These are phyloP conservation scores for Iberis pinnata DNA, from an alignment of 345 rosid species.

Conservation along the genomic window DNA sequence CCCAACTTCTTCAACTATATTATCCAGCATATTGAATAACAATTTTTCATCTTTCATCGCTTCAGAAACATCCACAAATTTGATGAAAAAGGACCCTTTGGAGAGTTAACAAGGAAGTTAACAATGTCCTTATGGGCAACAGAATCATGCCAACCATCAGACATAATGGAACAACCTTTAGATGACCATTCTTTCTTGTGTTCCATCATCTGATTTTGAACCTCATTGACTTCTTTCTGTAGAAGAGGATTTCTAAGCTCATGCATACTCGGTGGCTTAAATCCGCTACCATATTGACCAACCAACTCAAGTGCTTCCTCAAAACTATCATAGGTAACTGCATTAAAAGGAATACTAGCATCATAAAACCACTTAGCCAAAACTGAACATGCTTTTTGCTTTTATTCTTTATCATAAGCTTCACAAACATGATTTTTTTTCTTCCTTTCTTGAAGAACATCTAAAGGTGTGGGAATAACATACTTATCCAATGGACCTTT, in stretches of 20 bases:
- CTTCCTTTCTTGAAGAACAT: neutral
- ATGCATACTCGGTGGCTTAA: constrained; percentile 6
- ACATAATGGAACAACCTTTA: neutral
- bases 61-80: neutral
- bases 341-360: neutral
- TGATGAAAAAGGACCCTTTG: neutral
- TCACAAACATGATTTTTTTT: neutral
- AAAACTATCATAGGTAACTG: neutral
- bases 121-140: neutral
- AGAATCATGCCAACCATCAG: neutral
- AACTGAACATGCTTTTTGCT: neutral
- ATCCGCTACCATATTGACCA: neutral
- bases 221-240: neutral
- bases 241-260: neutral
- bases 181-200: neutral
- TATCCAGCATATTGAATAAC: neutral
- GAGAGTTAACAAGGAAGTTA: neutral
- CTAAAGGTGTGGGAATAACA: neutral
- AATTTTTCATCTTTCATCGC: neutral
- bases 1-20: neutral
- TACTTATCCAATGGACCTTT: neutral
- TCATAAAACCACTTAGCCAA: neutral
- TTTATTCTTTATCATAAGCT: neutral
- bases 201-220: neutral
- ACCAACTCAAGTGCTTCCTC: neutral